phyloP scores from a whole-genome alignment of 2,329 filamentous ascomycete species.

The Pseudogymnoascus destructans region DNA sequence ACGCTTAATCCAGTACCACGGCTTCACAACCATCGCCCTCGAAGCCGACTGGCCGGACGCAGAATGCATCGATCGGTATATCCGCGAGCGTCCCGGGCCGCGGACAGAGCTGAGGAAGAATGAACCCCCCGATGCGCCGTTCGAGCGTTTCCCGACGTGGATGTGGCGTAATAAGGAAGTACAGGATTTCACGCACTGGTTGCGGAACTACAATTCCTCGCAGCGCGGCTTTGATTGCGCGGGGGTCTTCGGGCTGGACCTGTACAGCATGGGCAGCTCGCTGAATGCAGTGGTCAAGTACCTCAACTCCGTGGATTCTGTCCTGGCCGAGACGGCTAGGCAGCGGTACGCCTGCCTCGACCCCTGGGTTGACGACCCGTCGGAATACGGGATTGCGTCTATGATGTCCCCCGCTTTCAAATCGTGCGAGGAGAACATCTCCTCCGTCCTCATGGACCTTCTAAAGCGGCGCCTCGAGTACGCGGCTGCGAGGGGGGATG shows the following conservation, averaged over 20 bases:
- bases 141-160: constrained; percentile 40
- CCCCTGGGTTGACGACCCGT: constrained; percentile 36
- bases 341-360: constrained; percentile 34
- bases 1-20: constrained; percentile 35
- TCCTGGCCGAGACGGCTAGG: constrained; percentile 32
- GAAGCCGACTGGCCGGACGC: constrained; percentile 44
- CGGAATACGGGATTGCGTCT: constrained; percentile 34
- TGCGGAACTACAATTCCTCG: constrained; percentile 27
- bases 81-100: constrained; percentile 32
- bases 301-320: constrained; percentile 33
- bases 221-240: neutral
- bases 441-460: constrained; percentile 33
- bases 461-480: constrained; percentile 30
- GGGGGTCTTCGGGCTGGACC: constrained; percentile 38
- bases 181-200: constrained; percentile 38
- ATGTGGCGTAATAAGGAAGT: constrained; percentile 43
- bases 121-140: constrained; percentile 26
- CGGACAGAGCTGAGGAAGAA: constrained; percentile 18
- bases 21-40: constrained; percentile 37
- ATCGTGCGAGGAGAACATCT: constrained; percentile 34
- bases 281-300: constrained; percentile 36
- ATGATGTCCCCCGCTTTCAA: constrained; percentile 27
- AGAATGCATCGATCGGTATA: constrained; percentile 37
- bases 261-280: constrained; percentile 36
- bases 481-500: constrained; percentile 25